Conservation (phyloP, 805 yeast species). For the Schwanniomyces vanrijiae region DNA sequence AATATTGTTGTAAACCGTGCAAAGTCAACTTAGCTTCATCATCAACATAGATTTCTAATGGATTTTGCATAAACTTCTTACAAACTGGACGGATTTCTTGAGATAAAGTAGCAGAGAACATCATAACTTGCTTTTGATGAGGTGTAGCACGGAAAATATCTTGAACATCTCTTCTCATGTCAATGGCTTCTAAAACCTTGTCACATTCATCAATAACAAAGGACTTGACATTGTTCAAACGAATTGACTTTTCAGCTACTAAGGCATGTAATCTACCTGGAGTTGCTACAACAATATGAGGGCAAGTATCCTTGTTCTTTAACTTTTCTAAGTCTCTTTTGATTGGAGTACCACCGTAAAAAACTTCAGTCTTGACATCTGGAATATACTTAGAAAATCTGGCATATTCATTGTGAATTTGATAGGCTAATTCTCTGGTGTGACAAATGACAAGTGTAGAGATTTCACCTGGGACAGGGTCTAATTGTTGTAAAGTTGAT, state of each 20-base stretch:
- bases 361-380: constrained; percentile 93
- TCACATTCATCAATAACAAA: constrained; percentile 98
- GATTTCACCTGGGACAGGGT: constrained; percentile 96
- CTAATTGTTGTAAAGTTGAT: constrained; percentile 94
- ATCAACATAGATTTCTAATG: constrained; percentile 95
- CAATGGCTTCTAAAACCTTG: constrained; percentile 86
- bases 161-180: constrained; percentile 98
- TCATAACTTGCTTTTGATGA: constrained; percentile 98
- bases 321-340: constrained; percentile 82
- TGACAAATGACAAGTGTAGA: constrained; percentile 94
- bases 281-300: constrained; percentile 96
- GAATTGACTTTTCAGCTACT: constrained; percentile 85
- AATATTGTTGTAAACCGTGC: constrained; percentile 98
- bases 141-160: constrained; percentile 97
- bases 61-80: constrained; percentile 97
- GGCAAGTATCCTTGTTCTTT: constrained; percentile 90
- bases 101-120: constrained; percentile 96
- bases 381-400: constrained; percentile 99
- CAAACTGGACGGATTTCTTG: constrained; percentile 95
- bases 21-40: constrained; percentile 96
- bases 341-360: constrained; percentile 93
- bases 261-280: constrained; percentile 97
- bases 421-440: constrained; percentile 98
- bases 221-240: constrained; percentile 85
- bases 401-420: constrained; percentile 94